Evolutionary conservation across 192 early-diverging fungal species (phyloP).

Genomic region (Gaertneriomyces sp.): DNA sequence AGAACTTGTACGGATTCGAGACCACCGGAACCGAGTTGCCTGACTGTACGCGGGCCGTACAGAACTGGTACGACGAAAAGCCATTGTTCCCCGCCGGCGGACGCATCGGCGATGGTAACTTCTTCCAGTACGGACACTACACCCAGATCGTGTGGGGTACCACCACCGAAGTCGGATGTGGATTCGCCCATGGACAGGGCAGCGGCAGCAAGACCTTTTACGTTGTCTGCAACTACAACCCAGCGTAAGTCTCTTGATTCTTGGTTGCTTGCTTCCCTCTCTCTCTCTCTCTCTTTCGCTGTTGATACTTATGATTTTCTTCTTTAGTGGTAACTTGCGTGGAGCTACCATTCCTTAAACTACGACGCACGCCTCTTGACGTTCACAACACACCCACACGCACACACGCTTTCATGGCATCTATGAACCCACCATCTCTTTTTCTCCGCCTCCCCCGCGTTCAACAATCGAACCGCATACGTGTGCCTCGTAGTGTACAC

Average conservation of each 20-base stretch:
- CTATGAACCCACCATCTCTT: too few relatives aligned
- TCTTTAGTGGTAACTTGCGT: background rate
- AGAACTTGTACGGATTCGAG: constrained; percentile 9
- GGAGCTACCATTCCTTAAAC: background rate
- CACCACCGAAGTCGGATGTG: constrained; percentile 20
- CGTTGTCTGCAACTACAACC: constrained; percentile 18
- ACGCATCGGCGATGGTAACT: background rate
- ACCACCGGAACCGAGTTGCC: background rate
- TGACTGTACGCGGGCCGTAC: constrained; percentile 1
- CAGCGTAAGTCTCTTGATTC: constrained; percentile 11
- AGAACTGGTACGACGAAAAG: constrained; percentile 17
- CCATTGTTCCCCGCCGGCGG: background rate
- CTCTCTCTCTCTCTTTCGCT: background rate
- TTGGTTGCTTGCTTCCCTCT: background rate
- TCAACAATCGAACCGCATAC: too few relatives aligned
- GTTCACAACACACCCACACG: too few relatives aligned
- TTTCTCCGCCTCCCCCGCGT: too few relatives aligned
- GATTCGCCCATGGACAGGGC: background rate
- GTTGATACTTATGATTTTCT: background rate
- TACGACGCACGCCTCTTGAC: too few relatives aligned
- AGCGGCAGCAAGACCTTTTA: background rate
- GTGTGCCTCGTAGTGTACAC: too few relatives aligned
- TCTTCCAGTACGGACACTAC: constrained; percentile 17
- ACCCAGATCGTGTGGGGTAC: constrained; percentile 24
- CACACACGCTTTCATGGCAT: too few relatives aligned